Evolutionary conservation across 129 eudicot genomes (phyloP).

Genomic region (Pseudognaphalium luteoalbum): DNA sequence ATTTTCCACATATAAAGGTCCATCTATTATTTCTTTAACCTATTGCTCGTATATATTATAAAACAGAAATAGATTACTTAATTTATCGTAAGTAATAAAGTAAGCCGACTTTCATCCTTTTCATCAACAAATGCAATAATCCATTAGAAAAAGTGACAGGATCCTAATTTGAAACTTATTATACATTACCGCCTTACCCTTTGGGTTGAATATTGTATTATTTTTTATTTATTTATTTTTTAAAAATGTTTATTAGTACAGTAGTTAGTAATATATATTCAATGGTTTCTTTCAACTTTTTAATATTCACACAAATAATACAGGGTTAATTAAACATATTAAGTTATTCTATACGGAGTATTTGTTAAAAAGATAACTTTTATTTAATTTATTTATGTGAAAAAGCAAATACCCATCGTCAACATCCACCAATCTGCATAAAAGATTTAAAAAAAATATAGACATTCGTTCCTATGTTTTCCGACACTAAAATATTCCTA

Average conservation of each 20-base stretch:
- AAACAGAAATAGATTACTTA: too few species aligned
- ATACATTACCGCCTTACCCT: background rate
- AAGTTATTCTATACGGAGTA: too few species aligned
- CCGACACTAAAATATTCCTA: conserved; percentile 36
- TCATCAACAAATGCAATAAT: conserved; percentile 22
- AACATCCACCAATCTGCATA: conserved; percentile 28
- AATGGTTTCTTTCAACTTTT: too few species aligned
- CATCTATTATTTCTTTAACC: too few species aligned
- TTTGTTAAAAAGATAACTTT: too few species aligned
- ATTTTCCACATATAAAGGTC: too few species aligned
- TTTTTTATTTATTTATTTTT: background rate
- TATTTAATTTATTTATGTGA: background rate
- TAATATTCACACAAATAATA: too few species aligned
- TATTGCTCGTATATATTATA: too few species aligned
- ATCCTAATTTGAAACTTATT: conserved; percentile 11
- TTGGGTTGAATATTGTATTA: background rate
- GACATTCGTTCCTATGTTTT: conserved; percentile 22
- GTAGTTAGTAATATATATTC: too few species aligned
- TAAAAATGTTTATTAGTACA: too few species aligned
- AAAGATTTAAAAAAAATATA: conserved; percentile 20
- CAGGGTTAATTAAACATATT: too few species aligned
- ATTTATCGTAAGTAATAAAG: background rate
- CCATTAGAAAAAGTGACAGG: conserved; percentile 6
- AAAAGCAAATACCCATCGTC: conserved; percentile 11
- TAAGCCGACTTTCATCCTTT: background rate